These are phyloP conservation scores for Russula earlei DNA, from an alignment of 768 basidiomycete species.

Conservation along the genomic window DNA sequence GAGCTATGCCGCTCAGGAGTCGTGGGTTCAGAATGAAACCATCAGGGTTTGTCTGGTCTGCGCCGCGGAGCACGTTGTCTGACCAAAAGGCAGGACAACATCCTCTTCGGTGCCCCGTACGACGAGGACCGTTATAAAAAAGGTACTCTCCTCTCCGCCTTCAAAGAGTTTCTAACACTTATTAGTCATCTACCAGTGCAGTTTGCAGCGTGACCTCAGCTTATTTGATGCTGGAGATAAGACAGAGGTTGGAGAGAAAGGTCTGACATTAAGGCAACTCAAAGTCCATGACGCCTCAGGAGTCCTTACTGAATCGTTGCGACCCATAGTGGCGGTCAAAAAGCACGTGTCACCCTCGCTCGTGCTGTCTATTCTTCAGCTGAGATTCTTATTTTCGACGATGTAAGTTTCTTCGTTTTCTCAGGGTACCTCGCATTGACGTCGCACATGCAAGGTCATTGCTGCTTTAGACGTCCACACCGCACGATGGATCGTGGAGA, in stretches of 20 bases:
- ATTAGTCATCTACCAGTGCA: constrained; percentile 20
- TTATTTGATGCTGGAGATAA: constrained; percentile 41
- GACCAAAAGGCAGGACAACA: constrained; percentile 33
- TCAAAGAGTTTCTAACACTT: background rate
- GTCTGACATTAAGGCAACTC: constrained; percentile 33
- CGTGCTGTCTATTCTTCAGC: constrained; percentile 54
- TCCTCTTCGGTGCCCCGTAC: constrained; percentile 39
- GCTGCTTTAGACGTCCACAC: constrained; percentile 48
- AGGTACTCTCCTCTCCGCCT: constrained; percentile 21
- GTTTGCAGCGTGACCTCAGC: constrained; percentile 32
- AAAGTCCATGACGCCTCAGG: background rate
- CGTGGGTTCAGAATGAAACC: constrained; percentile 79
- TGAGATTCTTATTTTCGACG: constrained; percentile 58
- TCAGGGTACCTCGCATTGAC: background rate
- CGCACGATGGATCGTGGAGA: constrained; percentile 40
- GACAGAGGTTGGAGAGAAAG: constrained; percentile 55
- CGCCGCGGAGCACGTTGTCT: background rate
- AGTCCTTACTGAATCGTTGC: background rate
- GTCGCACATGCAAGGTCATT: constrained; percentile 26
- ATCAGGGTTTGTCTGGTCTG: constrained; percentile 37
- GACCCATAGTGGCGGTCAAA: constrained; percentile 40
- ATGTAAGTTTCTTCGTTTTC: constrained; percentile 31
- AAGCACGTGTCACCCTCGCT: constrained; percentile 49
- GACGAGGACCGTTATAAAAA: constrained; percentile 37
- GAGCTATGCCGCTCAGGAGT: constrained; percentile 76